These are phyloP conservation scores for Solanum peruvianum DNA, from an alignment of 257 asterid genomes.

Conservation along the genomic window DNA sequence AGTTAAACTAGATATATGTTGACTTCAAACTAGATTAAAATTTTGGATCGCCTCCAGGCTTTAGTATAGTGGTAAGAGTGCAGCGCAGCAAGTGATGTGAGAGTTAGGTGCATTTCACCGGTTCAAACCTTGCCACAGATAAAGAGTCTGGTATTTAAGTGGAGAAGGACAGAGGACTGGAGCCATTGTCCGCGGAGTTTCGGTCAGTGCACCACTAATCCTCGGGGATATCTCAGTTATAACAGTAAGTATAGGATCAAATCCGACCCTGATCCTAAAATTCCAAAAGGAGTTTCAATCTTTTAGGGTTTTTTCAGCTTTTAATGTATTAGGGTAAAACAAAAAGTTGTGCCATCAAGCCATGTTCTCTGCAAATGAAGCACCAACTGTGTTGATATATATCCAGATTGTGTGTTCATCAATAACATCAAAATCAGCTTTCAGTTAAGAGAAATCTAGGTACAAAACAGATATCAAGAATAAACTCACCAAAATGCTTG, in stretches of 20 bases:
- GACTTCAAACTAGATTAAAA: neutral
- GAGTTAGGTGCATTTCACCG: neutral
- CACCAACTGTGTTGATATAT: neutral
- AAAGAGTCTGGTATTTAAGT: neutral
- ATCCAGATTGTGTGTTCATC: neutral
- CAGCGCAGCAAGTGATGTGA: neutral
- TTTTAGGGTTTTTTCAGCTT: neutral
- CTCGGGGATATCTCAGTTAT: neutral
- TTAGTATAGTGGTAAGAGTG: neutral
- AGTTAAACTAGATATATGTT: neutral
- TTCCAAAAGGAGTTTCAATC: neutral
- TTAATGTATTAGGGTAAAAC: neutral
- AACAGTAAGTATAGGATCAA: neutral
- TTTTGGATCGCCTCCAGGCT: neutral
- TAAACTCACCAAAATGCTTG: conserved; percentile 78
- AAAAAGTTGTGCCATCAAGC: neutral
- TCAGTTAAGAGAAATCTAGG: neutral
- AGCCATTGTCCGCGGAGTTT: neutral
- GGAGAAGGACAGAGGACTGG: neutral
- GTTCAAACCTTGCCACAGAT: neutral
- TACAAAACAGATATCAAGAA: neutral
- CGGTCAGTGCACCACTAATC: neutral
- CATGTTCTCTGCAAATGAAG: neutral
- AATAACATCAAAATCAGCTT: neutral
- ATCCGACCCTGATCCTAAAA: neutral